Percentiles rank a stretch among this genome's conserved stretches.
phyloP scores from a whole-genome alignment of 306 rosid species.

The Lathyrus tuberosus region DNA sequence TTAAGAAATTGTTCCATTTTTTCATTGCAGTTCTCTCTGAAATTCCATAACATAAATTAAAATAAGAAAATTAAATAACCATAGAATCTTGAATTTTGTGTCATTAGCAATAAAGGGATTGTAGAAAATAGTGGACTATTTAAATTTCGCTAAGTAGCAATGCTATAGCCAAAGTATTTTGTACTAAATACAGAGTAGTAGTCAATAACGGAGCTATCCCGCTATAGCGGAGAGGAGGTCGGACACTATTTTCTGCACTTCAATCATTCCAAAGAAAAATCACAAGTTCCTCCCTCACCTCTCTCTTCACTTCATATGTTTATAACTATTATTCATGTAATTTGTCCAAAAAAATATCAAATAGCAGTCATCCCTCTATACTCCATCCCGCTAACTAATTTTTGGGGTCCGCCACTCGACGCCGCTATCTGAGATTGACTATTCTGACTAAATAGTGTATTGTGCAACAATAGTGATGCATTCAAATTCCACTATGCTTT shows the following conservation, averaged over 20 bases:
- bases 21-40: conserved; percentile 83
- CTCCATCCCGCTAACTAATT: no score
- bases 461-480: not conserved
- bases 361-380: no score
- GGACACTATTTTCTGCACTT: no score
- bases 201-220: no score
- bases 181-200: not conserved
- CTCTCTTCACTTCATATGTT: no score
- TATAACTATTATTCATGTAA: no score
- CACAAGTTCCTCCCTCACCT: no score
- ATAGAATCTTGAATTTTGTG: conserved; percentile 2
- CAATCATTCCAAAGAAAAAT: no score
- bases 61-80: conserved; percentile 4
- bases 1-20: conserved; percentile 83
- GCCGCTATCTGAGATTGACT: no score
- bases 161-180: not conserved
- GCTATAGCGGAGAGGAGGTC: no score
- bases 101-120: conserved; percentile 3
- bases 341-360: no score
- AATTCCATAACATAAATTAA: conserved; percentile 37
- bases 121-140: not conserved
- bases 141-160: not conserved
- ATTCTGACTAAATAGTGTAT: not conserved
- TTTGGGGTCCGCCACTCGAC: no score
- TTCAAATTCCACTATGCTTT: not conserved